Base-by-base conservation (phyloP, 2,329 filamentous ascomycete species). In the Cordyceps cateniannulata region DNA sequence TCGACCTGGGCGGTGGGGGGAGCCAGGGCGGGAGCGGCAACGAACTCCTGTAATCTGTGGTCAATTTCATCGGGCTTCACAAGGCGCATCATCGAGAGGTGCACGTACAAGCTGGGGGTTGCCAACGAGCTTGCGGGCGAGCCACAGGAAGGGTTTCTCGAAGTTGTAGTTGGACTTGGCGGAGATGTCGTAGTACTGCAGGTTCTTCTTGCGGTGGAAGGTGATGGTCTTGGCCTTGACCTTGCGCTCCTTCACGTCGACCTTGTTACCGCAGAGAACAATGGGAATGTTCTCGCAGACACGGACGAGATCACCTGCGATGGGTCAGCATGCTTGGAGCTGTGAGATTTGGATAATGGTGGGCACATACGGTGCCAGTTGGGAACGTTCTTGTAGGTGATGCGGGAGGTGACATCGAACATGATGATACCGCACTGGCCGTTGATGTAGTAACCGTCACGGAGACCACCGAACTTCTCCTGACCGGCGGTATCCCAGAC, bases 111-210 rank as follows among this genome's bases (percentile, higher is more conserved):
- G 65, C 53, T 65, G 63, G 72, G 91, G 83, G 85, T 98, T 98
- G 79, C 93, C 95, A 70, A 96, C 93, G 62, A 99, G 88, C 88
- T 99, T 99, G 78, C 95, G 88, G 70, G 93, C 93, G 71, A 99
- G 89, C 95, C 95, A 98, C 71, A 98, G 89, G 91, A 99, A 98
- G 66, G 93, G 93, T 87, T 98, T 99, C 88, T 98, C 93, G 79
- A 98, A 98, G 88, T 98, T 98, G 84, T 99, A 98, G 86, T 98
- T 98, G 75, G 93, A 97, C 85, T 98, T 99, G 80, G 95, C 95
- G 47, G 92, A 97, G 77, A 98, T 98, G 72, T 98, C 95, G 85
- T 99, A 99, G 87, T 98, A 99, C 82, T 99, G 95, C 58, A 99
- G 88, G 82, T 98, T 99, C 89, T 99, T 99, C 91, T 99, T 99